Percentiles rank a stretch among this genome's conserved stretches.
phyloP scores from a whole-genome alignment of 2,329 filamentous ascomycete genomes.

The Graphilbum ipis-grandicollis region DNA sequence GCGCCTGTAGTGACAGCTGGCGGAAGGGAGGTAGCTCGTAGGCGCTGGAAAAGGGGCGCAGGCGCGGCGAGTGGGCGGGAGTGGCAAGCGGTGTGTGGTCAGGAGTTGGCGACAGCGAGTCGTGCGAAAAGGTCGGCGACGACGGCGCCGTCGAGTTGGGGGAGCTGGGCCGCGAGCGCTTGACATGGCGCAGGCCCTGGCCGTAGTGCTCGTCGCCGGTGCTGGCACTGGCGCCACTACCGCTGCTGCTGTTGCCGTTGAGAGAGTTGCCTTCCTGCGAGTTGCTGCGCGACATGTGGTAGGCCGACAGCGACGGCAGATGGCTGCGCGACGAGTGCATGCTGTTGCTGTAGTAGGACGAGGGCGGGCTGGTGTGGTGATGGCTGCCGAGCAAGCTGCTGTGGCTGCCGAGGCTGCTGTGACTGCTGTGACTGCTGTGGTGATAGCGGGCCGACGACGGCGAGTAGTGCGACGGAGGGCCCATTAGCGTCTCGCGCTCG shows the following conservation, averaged over 20 bases:
- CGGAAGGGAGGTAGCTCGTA: constrained; percentile 74
- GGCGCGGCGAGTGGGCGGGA: constrained; percentile 81
- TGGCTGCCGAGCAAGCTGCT: background rate
- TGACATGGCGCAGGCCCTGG: constrained; percentile 51
- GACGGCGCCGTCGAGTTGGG: constrained; percentile 92
- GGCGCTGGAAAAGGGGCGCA: constrained; percentile 62
- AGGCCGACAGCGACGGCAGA: constrained; percentile 64
- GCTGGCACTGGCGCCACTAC: constrained; percentile 37
- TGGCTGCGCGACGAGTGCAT: constrained; percentile 37
- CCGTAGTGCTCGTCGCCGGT: constrained; percentile 65
- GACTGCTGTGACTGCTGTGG: constrained; percentile 18
- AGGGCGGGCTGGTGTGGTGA: constrained; percentile 8
- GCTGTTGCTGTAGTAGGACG: constrained; percentile 32
- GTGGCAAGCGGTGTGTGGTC: constrained; percentile 98
- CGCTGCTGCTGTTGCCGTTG: constrained; percentile 1
- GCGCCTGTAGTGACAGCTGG: constrained; percentile 31
- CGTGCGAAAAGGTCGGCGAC: constrained; percentile 90
- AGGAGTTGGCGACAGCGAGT: constrained; percentile 85
- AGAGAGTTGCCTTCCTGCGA: constrained; percentile 59
- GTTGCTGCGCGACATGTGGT: constrained; percentile 84
- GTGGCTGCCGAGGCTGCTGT: background rate
- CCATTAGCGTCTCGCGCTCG: constrained; percentile 36
- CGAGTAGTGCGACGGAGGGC: constrained; percentile 20
- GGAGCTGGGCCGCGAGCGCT: constrained; percentile 83
- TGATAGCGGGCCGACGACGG: constrained; percentile 29